Evolutionary conservation across 2,329 filamentous ascomycete species (phyloP).

Genomic region (Rhytidhysteron rufulum): DNA sequence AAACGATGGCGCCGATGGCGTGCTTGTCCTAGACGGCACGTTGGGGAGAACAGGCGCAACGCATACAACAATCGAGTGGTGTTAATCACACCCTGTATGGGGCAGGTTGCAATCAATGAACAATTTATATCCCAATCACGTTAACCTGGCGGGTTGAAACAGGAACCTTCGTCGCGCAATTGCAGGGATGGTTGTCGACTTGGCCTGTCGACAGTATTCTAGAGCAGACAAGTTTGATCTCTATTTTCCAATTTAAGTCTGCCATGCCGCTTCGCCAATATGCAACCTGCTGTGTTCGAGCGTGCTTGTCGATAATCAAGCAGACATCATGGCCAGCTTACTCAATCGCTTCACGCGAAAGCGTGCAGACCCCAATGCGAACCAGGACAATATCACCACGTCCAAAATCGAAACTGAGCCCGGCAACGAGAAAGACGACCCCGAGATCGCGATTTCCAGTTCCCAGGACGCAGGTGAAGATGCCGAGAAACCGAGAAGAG

Average conservation of each 20-base stretch:
- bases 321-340: slow-evolving; percentile 8
- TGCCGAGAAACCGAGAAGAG: background rate
- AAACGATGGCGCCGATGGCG: too few species aligned
- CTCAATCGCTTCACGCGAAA: slow-evolving; percentile 6
- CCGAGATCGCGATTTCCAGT: slow-evolving; percentile 2
- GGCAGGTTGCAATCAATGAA: slow-evolving; percentile 11
- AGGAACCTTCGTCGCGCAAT: slow-evolving; percentile 13
- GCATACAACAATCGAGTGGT: too few species aligned
- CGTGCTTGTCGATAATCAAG: too few species aligned
- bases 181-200: slow-evolving; percentile 11
- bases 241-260: slow-evolving; percentile 1
- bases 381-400: slow-evolving; percentile 1
- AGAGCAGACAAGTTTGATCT: too few species aligned
- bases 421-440: slow-evolving; percentile 2
- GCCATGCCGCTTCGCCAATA: background rate
- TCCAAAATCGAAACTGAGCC: slow-evolving; percentile 1
- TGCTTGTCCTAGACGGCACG: too few species aligned
- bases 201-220: too few species aligned
- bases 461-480: background rate
- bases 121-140: slow-evolving; percentile 8
- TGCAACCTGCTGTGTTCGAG: too few species aligned
- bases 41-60: too few species aligned
- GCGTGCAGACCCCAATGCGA: background rate
- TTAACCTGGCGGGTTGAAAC: slow-evolving; percentile 7
- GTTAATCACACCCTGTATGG: slow-evolving; percentile 8